These are phyloP conservation scores for Rhizoclosmatium globosum DNA, from an alignment of 192 early-diverging fungal species.

Conservation along the genomic window DNA sequence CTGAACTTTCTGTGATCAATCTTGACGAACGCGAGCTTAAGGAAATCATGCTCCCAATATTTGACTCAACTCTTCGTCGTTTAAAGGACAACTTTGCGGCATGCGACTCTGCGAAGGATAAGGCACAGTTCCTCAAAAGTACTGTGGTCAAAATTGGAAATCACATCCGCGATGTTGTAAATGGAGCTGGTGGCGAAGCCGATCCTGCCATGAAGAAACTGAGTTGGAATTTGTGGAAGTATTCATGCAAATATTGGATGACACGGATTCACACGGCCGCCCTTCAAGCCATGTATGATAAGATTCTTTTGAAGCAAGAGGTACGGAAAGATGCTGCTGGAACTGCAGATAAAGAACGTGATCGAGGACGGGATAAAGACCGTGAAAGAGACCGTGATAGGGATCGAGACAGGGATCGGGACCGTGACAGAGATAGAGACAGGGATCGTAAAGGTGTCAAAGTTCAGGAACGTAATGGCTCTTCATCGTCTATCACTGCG, in stretches of 20 bases:
- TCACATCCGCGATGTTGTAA: slow-evolving; percentile 52
- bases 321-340: not conserved
- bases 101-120: slow-evolving; percentile 33
- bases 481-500: not conserved
- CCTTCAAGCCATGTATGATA: slow-evolving; percentile 64
- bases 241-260: slow-evolving; percentile 72
- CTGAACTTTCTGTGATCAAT: slow-evolving; percentile 21
- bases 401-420: slow-evolving; percentile 31
- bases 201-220: slow-evolving; percentile 43
- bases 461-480: slow-evolving; percentile 12
- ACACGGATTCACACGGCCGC: slow-evolving; percentile 60
- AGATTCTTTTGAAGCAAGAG: slow-evolving; percentile 4
- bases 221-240: slow-evolving; percentile 74
- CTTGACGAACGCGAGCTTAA: slow-evolving; percentile 65
- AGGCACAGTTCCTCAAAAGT: slow-evolving; percentile 57
- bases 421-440: slow-evolving; percentile 26
- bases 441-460: slow-evolving; percentile 23
- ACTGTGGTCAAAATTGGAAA: slow-evolving; percentile 64
- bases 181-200: slow-evolving; percentile 22
- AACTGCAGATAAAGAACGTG: slow-evolving; percentile 10
- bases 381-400: slow-evolving; percentile 24
- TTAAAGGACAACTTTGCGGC: not conserved
- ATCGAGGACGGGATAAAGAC: slow-evolving; percentile 29
- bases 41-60: slow-evolving; percentile 67
- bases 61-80: not conserved